Percentiles rank a stretch among this genome's conserved stretches.
These are phyloP conservation scores for Cenococcum geophilum DNA, from an alignment of 495 filamentous ascomycete species.

Conservation along the genomic window DNA sequence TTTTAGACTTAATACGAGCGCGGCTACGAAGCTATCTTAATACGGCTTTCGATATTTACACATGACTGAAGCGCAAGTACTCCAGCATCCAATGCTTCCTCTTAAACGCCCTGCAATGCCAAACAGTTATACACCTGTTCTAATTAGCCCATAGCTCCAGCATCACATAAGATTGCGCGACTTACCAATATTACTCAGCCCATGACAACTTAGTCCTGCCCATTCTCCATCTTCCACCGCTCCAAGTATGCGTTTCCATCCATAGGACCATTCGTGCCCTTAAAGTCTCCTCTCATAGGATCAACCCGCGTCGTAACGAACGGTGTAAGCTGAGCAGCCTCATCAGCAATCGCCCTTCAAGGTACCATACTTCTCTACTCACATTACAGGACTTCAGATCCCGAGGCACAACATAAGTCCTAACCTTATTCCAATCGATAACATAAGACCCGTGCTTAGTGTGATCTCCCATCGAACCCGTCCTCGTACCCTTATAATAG, in stretches of 20 bases:
- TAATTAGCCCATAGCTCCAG: background rate
- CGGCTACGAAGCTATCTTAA: too few species aligned
- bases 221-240: slow-evolving; percentile 66
- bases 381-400: slow-evolving; percentile 67
- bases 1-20: too few species aligned
- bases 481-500: slow-evolving; percentile 92
- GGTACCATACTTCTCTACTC: slow-evolving; percentile 21
- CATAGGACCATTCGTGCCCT: slow-evolving; percentile 25
- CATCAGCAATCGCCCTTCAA: background rate
- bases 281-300: slow-evolving; percentile 44
- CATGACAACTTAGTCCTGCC: slow-evolving; percentile 18
- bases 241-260: slow-evolving; percentile 47
- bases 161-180: background rate
- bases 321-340: slow-evolving; percentile 62
- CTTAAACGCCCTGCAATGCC: background rate
- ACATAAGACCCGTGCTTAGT: slow-evolving; percentile 78
- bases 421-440: slow-evolving; percentile 78
- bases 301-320: slow-evolving; percentile 68
- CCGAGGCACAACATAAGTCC: slow-evolving; percentile 78
- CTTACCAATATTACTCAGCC: background rate
- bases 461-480: slow-evolving; percentile 79
- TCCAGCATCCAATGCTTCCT: too few species aligned
- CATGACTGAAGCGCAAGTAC: too few species aligned
- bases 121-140: background rate
- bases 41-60: too few species aligned